phyloP scores from a whole-genome alignment of 2,329 filamentous ascomycete species.

The Metarhizium anisopliae region DNA sequence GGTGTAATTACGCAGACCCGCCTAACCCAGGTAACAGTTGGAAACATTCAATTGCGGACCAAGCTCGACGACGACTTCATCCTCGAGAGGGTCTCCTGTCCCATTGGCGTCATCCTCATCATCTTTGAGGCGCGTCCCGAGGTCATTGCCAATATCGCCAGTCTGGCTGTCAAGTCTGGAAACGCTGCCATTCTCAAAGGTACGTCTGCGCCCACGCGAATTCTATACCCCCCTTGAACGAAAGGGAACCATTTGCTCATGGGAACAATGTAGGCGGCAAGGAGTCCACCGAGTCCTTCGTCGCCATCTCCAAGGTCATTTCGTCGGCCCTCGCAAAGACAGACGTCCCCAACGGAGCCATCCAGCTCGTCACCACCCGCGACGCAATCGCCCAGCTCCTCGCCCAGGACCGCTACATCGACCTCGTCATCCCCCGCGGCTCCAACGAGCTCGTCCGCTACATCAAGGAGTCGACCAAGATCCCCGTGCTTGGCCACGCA shows the following conservation, averaged over 20 bases:
- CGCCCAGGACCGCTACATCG: constrained; percentile 75
- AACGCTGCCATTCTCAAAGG: constrained; percentile 96
- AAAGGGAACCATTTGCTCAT: not conserved
- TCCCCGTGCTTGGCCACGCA: constrained; percentile 91
- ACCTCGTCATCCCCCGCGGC: constrained; percentile 88
- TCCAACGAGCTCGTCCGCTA: constrained; percentile 84
- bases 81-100: constrained; percentile 82
- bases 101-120: constrained; percentile 94
- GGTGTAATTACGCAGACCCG: not conserved
- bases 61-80: constrained; percentile 77
- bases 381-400: constrained; percentile 87
- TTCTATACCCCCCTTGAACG: not conserved
- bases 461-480: constrained; percentile 84
- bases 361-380: constrained; percentile 89
- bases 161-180: constrained; percentile 90
- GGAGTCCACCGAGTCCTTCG: constrained; percentile 91
- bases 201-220: constrained; percentile 13
- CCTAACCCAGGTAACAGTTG: constrained; percentile 44
- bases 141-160: constrained; percentile 96
- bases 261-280: constrained; percentile 58
- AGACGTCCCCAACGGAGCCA: constrained; percentile 71
- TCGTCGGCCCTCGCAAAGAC: constrained; percentile 65
- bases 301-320: constrained; percentile 80
- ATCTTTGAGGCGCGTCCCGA: constrained; percentile 98
- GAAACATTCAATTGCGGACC: constrained; percentile 74